Conservation (phyloP, 2,329 filamentous ascomycete species). For the Epicoccum nigrum region DNA sequence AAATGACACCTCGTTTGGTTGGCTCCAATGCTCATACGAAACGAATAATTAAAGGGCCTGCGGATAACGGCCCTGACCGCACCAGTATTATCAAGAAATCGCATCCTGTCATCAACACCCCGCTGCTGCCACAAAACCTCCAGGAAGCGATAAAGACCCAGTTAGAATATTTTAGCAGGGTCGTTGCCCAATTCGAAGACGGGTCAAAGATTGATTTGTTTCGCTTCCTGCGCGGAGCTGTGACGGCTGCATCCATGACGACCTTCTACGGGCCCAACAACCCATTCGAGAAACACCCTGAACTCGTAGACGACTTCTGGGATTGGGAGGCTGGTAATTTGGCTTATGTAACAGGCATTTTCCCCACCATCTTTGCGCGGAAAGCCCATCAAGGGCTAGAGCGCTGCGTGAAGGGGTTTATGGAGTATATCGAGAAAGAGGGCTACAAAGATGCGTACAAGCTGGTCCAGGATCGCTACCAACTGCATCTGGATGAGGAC, state of each 20-base stretch:
- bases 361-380: slow-evolving; percentile 47
- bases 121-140: slow-evolving; percentile 38
- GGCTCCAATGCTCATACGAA: slow-evolving; percentile 40
- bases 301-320: slow-evolving; percentile 51
- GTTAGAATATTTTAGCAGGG: slow-evolving; percentile 42
- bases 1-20: slow-evolving; percentile 50
- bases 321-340: slow-evolving; percentile 49
- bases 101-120: slow-evolving; percentile 46
- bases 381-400: slow-evolving; percentile 49
- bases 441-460: slow-evolving; percentile 27
- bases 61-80: slow-evolving; percentile 37
- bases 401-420: slow-evolving; percentile 32
- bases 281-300: slow-evolving; percentile 47
- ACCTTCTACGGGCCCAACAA: slow-evolving; percentile 55
- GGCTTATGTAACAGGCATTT: slow-evolving; percentile 36
- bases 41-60: slow-evolving; percentile 33
- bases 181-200: slow-evolving; percentile 24
- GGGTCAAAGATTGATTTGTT: slow-evolving; percentile 48
- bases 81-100: slow-evolving; percentile 30
- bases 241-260: slow-evolving; percentile 48
- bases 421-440: slow-evolving; percentile 35
- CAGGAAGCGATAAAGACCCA: slow-evolving; percentile 47
- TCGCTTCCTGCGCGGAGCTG: slow-evolving; percentile 34
- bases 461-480: slow-evolving; percentile 32
- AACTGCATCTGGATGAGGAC: slow-evolving; percentile 24